Conservation (phyloP, 495 filamentous ascomycete genomes). For the Delitschia confertaspora region DNA sequence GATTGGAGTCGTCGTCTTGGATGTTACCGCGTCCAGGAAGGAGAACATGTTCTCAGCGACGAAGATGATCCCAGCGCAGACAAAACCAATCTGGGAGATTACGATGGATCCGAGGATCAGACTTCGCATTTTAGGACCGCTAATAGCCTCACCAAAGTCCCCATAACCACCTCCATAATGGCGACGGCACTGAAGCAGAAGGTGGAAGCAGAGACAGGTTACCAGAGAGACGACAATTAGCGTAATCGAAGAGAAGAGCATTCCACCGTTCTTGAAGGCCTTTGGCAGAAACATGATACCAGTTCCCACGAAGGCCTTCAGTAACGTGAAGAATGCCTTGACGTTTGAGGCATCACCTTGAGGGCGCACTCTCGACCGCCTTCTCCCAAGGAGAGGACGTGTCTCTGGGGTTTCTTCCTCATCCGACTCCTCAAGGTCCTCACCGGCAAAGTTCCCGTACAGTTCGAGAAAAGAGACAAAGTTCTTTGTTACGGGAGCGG, state of each 20-base stretch:
- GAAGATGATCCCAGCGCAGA: slow-evolving; percentile 58
- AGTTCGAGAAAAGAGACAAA: slow-evolving; percentile 62
- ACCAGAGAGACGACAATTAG: slow-evolving; percentile 48
- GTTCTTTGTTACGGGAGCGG: slow-evolving; percentile 48
- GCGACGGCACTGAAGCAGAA: slow-evolving; percentile 49
- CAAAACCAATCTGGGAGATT: slow-evolving; percentile 59
- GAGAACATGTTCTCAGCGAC: slow-evolving; percentile 53
- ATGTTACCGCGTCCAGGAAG: slow-evolving; percentile 47
- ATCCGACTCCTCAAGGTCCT: slow-evolving; percentile 58
- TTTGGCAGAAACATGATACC: slow-evolving; percentile 63
- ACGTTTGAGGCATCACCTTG: slow-evolving; percentile 49
- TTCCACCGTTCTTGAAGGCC: slow-evolving; percentile 57
- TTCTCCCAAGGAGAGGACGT: slow-evolving; percentile 46
- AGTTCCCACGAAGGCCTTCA: slow-evolving; percentile 59
- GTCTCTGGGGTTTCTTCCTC: slow-evolving; percentile 34
- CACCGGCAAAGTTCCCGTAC: slow-evolving; percentile 63
- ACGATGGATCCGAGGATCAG: slow-evolving; percentile 53
- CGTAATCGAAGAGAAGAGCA: slow-evolving; percentile 55
- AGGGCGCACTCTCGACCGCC: slow-evolving; percentile 38
- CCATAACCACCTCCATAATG: slow-evolving; percentile 51
- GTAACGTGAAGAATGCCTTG: slow-evolving; percentile 58
- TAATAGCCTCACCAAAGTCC: slow-evolving; percentile 50
- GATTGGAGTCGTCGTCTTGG: slow-evolving; percentile 33
- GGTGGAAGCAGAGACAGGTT: slow-evolving; percentile 52
- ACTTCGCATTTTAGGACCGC: slow-evolving; percentile 42